Evolutionary conservation across 202 grass and related monocot genomes (phyloP), one percentile per base, ranked within the genome.

Genomic region (Panicum hallii): DNA sequence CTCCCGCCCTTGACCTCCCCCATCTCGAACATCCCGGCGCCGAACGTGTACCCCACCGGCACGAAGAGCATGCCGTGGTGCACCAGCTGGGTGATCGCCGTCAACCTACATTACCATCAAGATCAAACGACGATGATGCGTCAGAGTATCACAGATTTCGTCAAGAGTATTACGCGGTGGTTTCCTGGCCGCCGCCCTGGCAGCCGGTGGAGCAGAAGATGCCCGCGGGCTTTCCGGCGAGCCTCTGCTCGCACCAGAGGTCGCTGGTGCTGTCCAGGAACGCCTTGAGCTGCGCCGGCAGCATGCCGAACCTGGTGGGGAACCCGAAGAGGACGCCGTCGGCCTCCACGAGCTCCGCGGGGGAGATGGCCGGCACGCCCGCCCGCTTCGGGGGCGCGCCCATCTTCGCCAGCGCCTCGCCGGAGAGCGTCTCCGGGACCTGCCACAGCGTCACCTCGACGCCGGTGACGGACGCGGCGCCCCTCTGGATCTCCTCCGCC

Each of bases 201-300:
- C 87, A 67, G 11, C 70, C 87, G 22, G 80, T 85, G 80, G 74
- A 76, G 30, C 62, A 84, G 87, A 92, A 92, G 61, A 92, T 55
- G 13, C 90, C 90, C 36, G 90, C 90, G 49, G 90, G 87, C 50
- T 92, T 92, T 3, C 90, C 90, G 4, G 88, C 90, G 65, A 92
- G 90, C 40, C 55, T 52, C 80, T 89, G 90, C 54, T 64, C 45
- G 62, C 80, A 58, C 90, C 90, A 92, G 19, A 92, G 87, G 8
- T 81, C 84, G 15, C 90, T 84, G 1, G 90, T 92, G 8, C 87
- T 52, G 84, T 92, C 90, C 7, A 92, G 14, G 79, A 92, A 92
- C 55, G 87, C 90, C 86, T 89, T 92, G 70, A 92, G 78, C 54
- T 89, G 87, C 67, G 90, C 79, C 32, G 87, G 81, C 84, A 92